Base-by-base conservation (phyloP, 768 basidiomycete genomes). In the Pisolithus marmoratus region DNA sequence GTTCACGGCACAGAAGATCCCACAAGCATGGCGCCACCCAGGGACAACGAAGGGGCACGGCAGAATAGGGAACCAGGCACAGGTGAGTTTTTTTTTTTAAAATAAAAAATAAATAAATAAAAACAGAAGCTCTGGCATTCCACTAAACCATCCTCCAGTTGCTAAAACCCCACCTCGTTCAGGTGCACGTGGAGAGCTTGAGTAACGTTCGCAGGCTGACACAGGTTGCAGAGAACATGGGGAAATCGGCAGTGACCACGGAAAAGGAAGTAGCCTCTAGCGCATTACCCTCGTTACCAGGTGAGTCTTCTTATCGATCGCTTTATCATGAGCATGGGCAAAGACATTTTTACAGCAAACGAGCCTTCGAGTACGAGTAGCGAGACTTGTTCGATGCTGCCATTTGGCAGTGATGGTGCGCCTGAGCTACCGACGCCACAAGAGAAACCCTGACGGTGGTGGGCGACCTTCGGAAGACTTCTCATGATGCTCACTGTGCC, bases 401-500 rank as follows among this genome's bases (percentile, higher is more conserved):
- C 29, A 22, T 34, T 19, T 15, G 19, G 19, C 5, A 20, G 46
- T 36, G 31, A 36, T 24, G 29, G 29, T 14, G 8, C 34, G 6
- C 46, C 12, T 1, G 46, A 47, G 31, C 31, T 36, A n/a, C 29
- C 31, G 6, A 31, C 9, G 11, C 29, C 29, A 36, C 27, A 20
- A 22, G 31, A 36, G 22, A 14, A 43, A 54, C 72, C 73, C 61
- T 76, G 74, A 76, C 74, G 73, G 69, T 74, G 65, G 72, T 71
- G 74, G 75, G 74, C 74, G 74, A 70, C 74, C 68, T 70, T 76
- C 62, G 68, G 74, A 67, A 62, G 62, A 56, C 63, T 75, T 59
- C 67, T 68, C 54, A 74, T 69, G 72, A 64, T 75, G 52, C 68
- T 70, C 55, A 65, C 66, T 14, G 34, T 15, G 60, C 72, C 71